phyloP scores from a whole-genome alignment of 1,139 yeast genomes.

The Diutina pseudorugosa region DNA sequence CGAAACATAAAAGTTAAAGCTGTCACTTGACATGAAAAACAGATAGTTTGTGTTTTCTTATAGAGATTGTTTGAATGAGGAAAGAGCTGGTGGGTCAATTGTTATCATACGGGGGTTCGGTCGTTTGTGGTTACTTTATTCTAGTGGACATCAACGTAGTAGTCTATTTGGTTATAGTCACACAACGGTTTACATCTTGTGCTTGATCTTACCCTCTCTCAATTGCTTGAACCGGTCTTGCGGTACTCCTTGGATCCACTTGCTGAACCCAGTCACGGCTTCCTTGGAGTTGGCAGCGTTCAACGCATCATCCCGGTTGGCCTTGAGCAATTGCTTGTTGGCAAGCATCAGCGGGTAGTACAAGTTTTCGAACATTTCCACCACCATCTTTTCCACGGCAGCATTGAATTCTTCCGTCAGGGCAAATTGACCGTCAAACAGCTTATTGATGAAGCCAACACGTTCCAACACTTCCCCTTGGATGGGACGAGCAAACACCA shows the following conservation, averaged over 20 bases:
- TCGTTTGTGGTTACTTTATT: too few relatives aligned
- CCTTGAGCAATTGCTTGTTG: slow-evolving; percentile 47
- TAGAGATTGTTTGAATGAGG: too few relatives aligned
- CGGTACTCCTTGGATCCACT: slow-evolving; percentile 67
- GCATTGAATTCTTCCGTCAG: slow-evolving; percentile 52
- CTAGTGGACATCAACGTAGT: too few relatives aligned
- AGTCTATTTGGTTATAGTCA: too few relatives aligned
- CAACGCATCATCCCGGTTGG: slow-evolving; percentile 32
- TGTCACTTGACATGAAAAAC: too few relatives aligned
- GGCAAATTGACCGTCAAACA: slow-evolving; percentile 27
- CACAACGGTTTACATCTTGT: slow-evolving; percentile 32
- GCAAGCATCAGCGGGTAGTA: slow-evolving; percentile 48
- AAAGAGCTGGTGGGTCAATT: too few relatives aligned
- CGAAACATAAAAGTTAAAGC: too few relatives aligned
- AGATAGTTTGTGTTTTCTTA: too few relatives aligned
- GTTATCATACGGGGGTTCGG: too few relatives aligned
- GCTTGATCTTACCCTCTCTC: slow-evolving; percentile 43
- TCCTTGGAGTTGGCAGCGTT: slow-evolving; percentile 51
- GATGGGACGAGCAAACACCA: slow-evolving; percentile 59
- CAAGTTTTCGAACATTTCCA: slow-evolving; percentile 32
- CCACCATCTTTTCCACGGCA: slow-evolving; percentile 34
- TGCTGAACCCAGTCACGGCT: slow-evolving; percentile 52
- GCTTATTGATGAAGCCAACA: slow-evolving; percentile 52
- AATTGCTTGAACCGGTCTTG: slow-evolving; percentile 53
- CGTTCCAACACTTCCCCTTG: slow-evolving; percentile 41